Evolutionary conservation across 208 protist genomes (phyloP).

Genomic region (Strigomonas culicis): DNA sequence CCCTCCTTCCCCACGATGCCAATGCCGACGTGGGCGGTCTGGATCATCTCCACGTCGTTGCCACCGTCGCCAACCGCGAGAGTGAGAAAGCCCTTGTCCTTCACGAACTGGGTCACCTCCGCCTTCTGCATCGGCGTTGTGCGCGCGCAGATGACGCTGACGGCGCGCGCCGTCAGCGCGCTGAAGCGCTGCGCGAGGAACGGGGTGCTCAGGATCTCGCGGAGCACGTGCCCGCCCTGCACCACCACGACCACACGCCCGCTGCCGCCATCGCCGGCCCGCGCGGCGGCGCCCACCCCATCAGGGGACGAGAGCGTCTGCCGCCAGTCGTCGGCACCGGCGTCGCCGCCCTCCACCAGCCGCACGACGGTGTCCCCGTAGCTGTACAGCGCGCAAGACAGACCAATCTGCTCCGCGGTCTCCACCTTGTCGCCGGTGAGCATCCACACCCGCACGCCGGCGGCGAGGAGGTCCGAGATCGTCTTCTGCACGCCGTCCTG

Average conservation of each 20-base stretch:
- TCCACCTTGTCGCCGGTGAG: slow-evolving; percentile 98
- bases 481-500: slow-evolving; percentile 94
- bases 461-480: slow-evolving; percentile 64
- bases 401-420: slow-evolving; percentile 97
- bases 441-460: slow-evolving; percentile 95
- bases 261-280: not conserved
- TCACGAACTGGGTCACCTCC: slow-evolving; percentile 74
- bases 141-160: slow-evolving; percentile 93
- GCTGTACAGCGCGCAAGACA: slow-evolving; percentile 62
- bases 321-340: not conserved
- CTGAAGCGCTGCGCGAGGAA: slow-evolving; percentile 39
- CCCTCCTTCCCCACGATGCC: slow-evolving; percentile 93
- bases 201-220: slow-evolving; percentile 55
- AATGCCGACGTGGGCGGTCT: slow-evolving; percentile 91
- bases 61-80: slow-evolving; percentile 95
- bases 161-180: slow-evolving; percentile 48
- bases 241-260: slow-evolving; percentile 5
- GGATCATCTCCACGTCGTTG: slow-evolving; percentile 96
- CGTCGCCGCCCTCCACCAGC: slow-evolving; percentile 24
- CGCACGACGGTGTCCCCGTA: slow-evolving; percentile 44
- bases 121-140: slow-evolving; percentile 95
- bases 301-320: not conserved
- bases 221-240: slow-evolving; percentile 60
- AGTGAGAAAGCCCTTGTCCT: slow-evolving; percentile 54
- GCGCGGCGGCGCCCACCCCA: not conserved